A percentile compares a stretch with the other conserved stretches of the same genome.
Evolutionary conservation across 2,329 filamentous ascomycete genomes (phyloP).

Genomic region (Colletotrichum horii): DNA sequence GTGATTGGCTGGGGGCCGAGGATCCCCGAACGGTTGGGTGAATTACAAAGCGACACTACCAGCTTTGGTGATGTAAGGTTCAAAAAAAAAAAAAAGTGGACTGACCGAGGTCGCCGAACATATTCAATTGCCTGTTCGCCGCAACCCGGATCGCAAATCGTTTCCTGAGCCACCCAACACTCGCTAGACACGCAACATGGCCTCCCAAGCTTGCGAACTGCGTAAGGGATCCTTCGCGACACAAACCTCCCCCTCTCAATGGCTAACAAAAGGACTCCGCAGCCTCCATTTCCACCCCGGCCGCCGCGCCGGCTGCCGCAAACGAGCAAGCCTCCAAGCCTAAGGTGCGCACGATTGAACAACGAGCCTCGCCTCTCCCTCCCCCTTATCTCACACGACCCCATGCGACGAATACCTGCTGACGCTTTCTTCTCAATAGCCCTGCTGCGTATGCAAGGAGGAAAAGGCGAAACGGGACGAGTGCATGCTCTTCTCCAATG

Average conservation of each 20-base stretch:
- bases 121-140: background rate
- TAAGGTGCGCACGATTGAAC: constrained; percentile 39
- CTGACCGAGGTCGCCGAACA: background rate
- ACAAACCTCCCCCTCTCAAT: background rate
- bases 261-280: background rate
- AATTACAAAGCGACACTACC: constrained; percentile 21
- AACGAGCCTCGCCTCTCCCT: background rate
- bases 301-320: constrained; percentile 32
- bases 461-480: constrained; percentile 94
- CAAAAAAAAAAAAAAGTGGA: constrained; percentile 21
- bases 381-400: background rate
- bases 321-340: constrained; percentile 41
- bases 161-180: background rate
- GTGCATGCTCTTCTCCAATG: constrained; percentile 96
- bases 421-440: constrained; percentile 54
- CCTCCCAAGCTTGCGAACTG: constrained; percentile 30
- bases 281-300: constrained; percentile 31
- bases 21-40: background rate
- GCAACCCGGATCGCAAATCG: background rate
- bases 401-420: background rate
- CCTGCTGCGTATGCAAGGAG: constrained; percentile 96
- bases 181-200: constrained; percentile 26
- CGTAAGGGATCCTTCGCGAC: constrained; percentile 26
- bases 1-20: constrained; percentile 10
- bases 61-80: constrained; percentile 7